Percentiles rank a stretch among this genome's conserved stretches.
Evolutionary conservation across 2,329 filamentous ascomycete species (phyloP).

Genomic region (Ascosphaera aggregata): DNA sequence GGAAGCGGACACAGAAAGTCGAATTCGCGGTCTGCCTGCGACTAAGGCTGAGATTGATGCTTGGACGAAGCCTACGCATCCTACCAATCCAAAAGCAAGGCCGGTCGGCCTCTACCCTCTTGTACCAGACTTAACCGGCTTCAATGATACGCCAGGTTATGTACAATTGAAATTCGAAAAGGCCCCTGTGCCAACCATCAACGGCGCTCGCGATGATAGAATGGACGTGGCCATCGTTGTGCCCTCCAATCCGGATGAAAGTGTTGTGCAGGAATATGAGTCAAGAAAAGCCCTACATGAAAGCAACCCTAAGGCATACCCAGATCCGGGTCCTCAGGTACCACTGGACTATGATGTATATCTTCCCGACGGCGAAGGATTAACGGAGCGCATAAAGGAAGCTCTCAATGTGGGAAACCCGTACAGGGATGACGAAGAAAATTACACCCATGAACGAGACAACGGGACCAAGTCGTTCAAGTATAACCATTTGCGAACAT

Average conservation of each 20-base stretch:
- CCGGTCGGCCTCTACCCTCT: slow-evolving; percentile 36
- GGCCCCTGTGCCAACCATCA: slow-evolving; percentile 27
- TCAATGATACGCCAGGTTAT: slow-evolving; percentile 34
- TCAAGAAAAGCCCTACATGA: slow-evolving; percentile 25
- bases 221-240: slow-evolving; percentile 35
- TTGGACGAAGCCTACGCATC: slow-evolving; percentile 37
- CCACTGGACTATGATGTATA: slow-evolving; percentile 37
- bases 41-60: slow-evolving; percentile 31
- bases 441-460: slow-evolving; percentile 23
- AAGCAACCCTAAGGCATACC: slow-evolving; percentile 25
- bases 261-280: slow-evolving; percentile 23
- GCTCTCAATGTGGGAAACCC: slow-evolving; percentile 31
- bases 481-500: slow-evolving; percentile 34
- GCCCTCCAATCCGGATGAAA: slow-evolving; percentile 26
- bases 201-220: slow-evolving; percentile 30
- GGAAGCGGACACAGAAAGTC: slow-evolving; percentile 29
- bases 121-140: slow-evolving; percentile 35
- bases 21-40: slow-evolving; percentile 28
- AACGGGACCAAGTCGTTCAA: slow-evolving; percentile 26
- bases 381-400: slow-evolving; percentile 28
- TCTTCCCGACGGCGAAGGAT: slow-evolving; percentile 26
- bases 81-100: slow-evolving; percentile 31
- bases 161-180: slow-evolving; percentile 38
- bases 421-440: slow-evolving; percentile 27
- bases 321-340: slow-evolving; percentile 28